A percentile compares a stretch with the other conserved stretches of the same genome.
phyloP scores from a whole-genome alignment of 2,329 filamentous ascomycete genomes.

The Anthostomella pinea region DNA sequence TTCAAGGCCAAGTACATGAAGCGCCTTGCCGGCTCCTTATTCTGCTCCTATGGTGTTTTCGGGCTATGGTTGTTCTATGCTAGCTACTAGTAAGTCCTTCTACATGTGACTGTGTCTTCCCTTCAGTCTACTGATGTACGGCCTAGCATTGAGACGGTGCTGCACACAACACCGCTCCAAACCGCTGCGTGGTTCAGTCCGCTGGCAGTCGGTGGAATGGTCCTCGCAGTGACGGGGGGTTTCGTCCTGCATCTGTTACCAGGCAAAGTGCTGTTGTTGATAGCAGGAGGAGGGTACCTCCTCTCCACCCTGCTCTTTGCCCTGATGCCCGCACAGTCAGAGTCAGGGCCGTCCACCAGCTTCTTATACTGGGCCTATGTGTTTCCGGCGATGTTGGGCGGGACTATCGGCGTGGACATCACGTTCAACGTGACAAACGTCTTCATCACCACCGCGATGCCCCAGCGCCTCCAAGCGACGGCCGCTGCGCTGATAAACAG shows the following conservation, averaged over 20 bases:
- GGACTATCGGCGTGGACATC: conserved; percentile 72
- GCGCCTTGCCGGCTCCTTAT: conserved; percentile 56
- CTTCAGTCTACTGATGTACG: conserved; percentile 2
- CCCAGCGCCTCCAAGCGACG: conserved; percentile 64
- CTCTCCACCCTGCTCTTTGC: conserved; percentile 61
- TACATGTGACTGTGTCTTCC: conserved; percentile 3
- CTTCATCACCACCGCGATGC: conserved; percentile 72
- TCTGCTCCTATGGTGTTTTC: conserved; percentile 66
- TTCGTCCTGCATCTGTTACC: conserved; percentile 65
- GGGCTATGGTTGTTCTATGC: conserved; percentile 69
- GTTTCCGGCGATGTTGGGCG: conserved; percentile 67
- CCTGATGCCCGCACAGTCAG: conserved; percentile 55
- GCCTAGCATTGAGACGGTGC: conserved; percentile 55
- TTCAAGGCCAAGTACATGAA: conserved; percentile 70
- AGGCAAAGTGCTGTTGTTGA: conserved; percentile 59
- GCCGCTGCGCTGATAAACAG: conserved; percentile 71
- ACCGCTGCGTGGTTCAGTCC: conserved; percentile 69
- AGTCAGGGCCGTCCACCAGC: conserved; percentile 32
- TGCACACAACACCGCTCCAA: conserved; percentile 57
- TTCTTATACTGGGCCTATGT: conserved; percentile 69
- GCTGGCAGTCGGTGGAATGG: conserved; percentile 64
- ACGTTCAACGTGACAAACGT: conserved; percentile 73
- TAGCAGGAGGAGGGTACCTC: conserved; percentile 60
- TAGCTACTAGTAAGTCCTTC: conserved; percentile 40
- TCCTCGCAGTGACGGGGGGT: conserved; percentile 61